Evolutionary conservation across 306 rosid genomes (phyloP).

Genomic region (Arachis hypogaea): DNA sequence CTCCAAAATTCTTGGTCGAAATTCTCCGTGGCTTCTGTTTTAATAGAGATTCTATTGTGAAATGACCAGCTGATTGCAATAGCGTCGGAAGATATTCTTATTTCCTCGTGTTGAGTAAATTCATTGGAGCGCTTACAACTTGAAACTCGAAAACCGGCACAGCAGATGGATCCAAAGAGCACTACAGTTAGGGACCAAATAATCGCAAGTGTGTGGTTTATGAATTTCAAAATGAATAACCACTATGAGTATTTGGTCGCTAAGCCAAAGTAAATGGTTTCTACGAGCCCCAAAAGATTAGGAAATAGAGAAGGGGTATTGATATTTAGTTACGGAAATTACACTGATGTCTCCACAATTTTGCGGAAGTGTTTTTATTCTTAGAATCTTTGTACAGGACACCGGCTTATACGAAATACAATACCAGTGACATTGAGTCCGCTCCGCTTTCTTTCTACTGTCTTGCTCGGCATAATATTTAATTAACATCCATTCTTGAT

Average conservation of each 20-base stretch:
- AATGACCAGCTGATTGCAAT: constrained; percentile 32
- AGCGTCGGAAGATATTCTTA: constrained; percentile 23
- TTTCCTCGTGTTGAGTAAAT: too few relatives aligned
- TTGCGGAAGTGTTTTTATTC: background rate
- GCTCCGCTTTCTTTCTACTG: too few relatives aligned
- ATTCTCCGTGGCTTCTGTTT: constrained; percentile 21
- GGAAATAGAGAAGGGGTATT: constrained; percentile 8
- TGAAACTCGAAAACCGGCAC: too few relatives aligned
- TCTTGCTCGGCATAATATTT: too few relatives aligned
- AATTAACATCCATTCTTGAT: too few relatives aligned
- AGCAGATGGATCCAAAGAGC: too few relatives aligned
- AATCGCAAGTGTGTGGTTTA: constrained; percentile 11
- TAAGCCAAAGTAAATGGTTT: constrained; percentile 13
- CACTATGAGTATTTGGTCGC: constrained; percentile 30
- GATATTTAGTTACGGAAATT: constrained; percentile 20
- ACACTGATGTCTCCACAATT: constrained; percentile 8
- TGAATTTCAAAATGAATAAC: constrained; percentile 18
- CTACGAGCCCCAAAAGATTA: constrained; percentile 12
- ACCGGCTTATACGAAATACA: background rate
- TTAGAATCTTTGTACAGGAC: constrained; percentile 16
- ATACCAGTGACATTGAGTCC: too few relatives aligned
- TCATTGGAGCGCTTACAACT: too few relatives aligned
- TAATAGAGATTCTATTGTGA: constrained; percentile 11
- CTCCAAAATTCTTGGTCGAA: constrained; percentile 26
- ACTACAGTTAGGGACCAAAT: constrained; percentile 19